Base-by-base conservation (phyloP, 2,329 filamentous ascomycete species). In the Colletotrichum destructivum region DNA sequence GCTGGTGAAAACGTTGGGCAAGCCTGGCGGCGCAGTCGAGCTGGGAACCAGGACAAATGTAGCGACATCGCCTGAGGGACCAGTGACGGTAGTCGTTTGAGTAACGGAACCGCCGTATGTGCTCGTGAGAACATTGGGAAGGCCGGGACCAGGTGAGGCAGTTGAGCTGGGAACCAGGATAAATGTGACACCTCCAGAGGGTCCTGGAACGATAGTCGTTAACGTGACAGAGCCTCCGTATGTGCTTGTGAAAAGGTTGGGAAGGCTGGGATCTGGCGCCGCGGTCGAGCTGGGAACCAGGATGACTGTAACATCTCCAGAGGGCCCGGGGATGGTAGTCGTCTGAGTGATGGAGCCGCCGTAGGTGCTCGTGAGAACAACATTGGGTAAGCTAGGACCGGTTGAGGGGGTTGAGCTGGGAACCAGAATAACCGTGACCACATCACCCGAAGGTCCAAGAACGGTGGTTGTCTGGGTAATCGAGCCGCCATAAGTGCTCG, bases 21-120 rank as follows among this genome's bases (percentile, higher is more conserved):
- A 35, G 12, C 38, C 61, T 8, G 56, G 38, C 18, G 18, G 35
- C 0, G 35, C 56, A 6, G 56, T 60, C 1, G 40, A n/a, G 23
- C 56, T 60, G 11, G 62, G 62, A 6, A 64, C 51, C 51, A 64
- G 54, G 9, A 64, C 23, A 4, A 54, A 38, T 3, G 62, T 64
- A 23, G 23, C 23, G 13, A 40, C 21, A 9, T 61, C 44, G 6
- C 42, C 57, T 8, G 40, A 46, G 13, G 57, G 21, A 12, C 44
- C 57, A 8, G n/a, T 3, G 18, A 61, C 9, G 3, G 59, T 61
- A 3, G 59, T 47, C 1, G 59, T 61, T 2, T 44, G 47, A 1
- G 47, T 51, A n/a, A 51, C 7, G 42, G 42, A 44, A 0, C 42
- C 42, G 42, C 0, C 42, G 9, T 44, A 44, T 7, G 42, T 44